phyloP scores from a whole-genome alignment of 1,139 yeast genomes.

The Hansenula sp. region DNA sequence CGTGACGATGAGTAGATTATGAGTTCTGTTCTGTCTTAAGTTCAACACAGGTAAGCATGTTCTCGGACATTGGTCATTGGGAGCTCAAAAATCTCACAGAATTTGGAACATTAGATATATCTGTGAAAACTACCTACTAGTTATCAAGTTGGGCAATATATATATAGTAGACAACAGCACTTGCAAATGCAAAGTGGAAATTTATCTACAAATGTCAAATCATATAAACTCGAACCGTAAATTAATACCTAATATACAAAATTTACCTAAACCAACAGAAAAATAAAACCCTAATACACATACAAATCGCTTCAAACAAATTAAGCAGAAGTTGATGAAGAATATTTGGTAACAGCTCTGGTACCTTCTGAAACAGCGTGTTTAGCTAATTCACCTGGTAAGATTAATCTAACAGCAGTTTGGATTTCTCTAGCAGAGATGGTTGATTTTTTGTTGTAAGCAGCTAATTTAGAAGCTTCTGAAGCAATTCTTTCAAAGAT shows the following conservation, averaged over 20 bases:
- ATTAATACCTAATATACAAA: constrained; percentile 24
- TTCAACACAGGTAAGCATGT: too few relatives aligned
- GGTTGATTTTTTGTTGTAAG: constrained; percentile 99
- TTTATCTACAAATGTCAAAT: neutral
- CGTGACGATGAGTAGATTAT: too few relatives aligned
- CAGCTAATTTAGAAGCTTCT: constrained; percentile 99
- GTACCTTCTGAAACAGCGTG: constrained; percentile 99
- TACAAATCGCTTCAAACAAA: constrained; percentile 10
- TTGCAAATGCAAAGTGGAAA: neutral
- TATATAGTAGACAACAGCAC: too few relatives aligned
- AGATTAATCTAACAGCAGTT: constrained; percentile 98
- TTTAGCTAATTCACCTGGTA: constrained; percentile 99
- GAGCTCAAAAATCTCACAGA: too few relatives aligned
- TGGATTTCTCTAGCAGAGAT: constrained; percentile 99
- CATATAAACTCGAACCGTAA: constrained; percentile 18
- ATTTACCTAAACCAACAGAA: constrained; percentile 22
- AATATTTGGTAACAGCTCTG: constrained; percentile 99
- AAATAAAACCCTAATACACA: constrained; percentile 23
- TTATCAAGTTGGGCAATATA: too few relatives aligned
- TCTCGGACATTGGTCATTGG: too few relatives aligned
- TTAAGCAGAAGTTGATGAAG: constrained; percentile 67
- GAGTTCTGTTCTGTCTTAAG: too few relatives aligned
- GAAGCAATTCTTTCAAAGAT: constrained; percentile 94
- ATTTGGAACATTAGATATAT: too few relatives aligned
- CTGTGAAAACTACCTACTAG: too few relatives aligned